Percentiles rank a stretch among this genome's conserved stretches.
Conservation (phyloP, 2,329 filamentous ascomycete species). For the Atkinsonella hypoxylon region DNA sequence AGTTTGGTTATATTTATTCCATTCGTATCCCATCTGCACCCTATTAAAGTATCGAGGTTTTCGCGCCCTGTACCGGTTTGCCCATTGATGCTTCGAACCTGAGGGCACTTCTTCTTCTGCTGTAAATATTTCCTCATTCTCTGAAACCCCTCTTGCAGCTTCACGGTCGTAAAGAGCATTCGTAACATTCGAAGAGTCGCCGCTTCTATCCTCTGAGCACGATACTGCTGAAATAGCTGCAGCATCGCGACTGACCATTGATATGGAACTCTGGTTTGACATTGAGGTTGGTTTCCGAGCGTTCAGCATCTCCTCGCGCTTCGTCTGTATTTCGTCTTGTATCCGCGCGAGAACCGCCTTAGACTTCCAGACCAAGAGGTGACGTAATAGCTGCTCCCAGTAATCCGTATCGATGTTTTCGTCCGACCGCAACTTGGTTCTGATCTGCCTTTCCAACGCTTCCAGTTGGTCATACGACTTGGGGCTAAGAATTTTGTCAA, state of each 20-base stretch:
- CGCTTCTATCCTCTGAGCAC: constrained; percentile 32
- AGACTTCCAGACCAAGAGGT: constrained; percentile 81
- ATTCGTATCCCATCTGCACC: constrained; percentile 98
- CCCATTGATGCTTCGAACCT: constrained; percentile 60
- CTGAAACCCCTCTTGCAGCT: constrained; percentile 77
- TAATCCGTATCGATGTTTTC: constrained; percentile 95
- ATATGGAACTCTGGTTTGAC: background rate
- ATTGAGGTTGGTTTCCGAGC: constrained; percentile 6
- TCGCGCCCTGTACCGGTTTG: constrained; percentile 71
- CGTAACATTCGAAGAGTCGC: constrained; percentile 77
- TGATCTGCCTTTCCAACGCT: constrained; percentile 75
- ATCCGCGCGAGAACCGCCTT: constrained; percentile 72
- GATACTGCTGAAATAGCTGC: background rate
- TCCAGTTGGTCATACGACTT: constrained; percentile 84
- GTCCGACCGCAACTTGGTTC: constrained; percentile 71
- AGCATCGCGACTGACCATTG: background rate
- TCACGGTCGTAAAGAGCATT: constrained; percentile 87
- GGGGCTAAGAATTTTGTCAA: constrained; percentile 74
- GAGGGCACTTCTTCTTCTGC: constrained; percentile 67
- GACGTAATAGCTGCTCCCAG: constrained; percentile 86
- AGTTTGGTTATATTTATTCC: constrained; percentile 99
- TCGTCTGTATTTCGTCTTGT: constrained; percentile 52
- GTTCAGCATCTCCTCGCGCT: constrained; percentile 4
- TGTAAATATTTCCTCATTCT: constrained; percentile 92
- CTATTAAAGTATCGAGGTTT: constrained; percentile 97